Base-by-base conservation (phyloP, 2,329 filamentous ascomycete species). In the Waltergamsia citrina region DNA sequence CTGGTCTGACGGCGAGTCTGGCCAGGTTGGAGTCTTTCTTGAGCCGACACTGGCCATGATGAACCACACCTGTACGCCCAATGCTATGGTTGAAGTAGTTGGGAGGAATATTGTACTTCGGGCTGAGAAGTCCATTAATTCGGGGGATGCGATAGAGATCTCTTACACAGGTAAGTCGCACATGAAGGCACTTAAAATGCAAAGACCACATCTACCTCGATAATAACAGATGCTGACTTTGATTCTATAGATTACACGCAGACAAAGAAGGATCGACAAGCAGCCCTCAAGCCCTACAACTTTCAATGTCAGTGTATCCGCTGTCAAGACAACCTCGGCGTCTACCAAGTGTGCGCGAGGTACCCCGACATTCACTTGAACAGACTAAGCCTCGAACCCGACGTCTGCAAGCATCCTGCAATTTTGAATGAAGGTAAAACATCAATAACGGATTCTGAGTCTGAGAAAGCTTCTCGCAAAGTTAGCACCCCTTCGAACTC, bases 11-110 rank as follows among this genome's bases (percentile, higher is more conserved):
- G 50, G 55, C 3, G 71, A 78, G 43, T 50, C 68, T 7, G 67
- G 62, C 2, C 59, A 68, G 35, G 59, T 65, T 2, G 74, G 72
- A 17, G 57, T 76, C 20, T 78, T 73, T 40, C 53, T 79, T 24
- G 69, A 77, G 41, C 60, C 69, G 1, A 62, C 51, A 4, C 55
- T 77, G 27, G 69, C 73, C 38, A 74, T 78, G 65, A 63, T 65
- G 16, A 80, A 81, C 41, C 76, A 81, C 47, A 74, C 73, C 0
- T 81, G 76, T 41, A 49, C 67, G 3, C 75, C 75, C 4, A 79
- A 77, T 41, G 71, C 74, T 2, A 58, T 66, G 31, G 68, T 80
- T 12, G 62, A 67, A 28, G 78, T 78, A 34, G 43, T 64, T 25
- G 68, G 68, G 4, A 61, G 73, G 6, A 59, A 52, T 4, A 67